Evolutionary conservation across 805 yeast genomes (phyloP).

Genomic region (Saccharomycopsis vini): DNA sequence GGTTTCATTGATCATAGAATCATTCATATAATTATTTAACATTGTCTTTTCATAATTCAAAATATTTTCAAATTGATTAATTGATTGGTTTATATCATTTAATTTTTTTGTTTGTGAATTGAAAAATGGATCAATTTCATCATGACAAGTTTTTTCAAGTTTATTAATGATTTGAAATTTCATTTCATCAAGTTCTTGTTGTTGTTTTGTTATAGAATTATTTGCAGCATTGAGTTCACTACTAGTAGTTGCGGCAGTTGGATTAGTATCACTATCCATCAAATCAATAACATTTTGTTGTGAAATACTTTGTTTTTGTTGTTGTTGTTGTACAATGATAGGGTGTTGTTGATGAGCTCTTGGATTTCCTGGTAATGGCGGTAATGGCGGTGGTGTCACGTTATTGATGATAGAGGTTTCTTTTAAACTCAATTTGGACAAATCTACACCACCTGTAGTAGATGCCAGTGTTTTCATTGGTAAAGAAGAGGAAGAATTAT

Average conservation of each 20-base stretch:
- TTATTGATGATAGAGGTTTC: too few relatives aligned
- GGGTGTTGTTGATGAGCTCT: too few relatives aligned
- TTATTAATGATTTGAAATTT: constrained; percentile 19
- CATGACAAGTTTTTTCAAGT: constrained; percentile 22
- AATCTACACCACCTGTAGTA: too few relatives aligned
- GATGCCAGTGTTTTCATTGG: too few relatives aligned
- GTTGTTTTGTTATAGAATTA: constrained; percentile 8
- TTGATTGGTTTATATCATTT: constrained; percentile 19
- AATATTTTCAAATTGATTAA: constrained; percentile 30
- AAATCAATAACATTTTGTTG: constrained; percentile 6
- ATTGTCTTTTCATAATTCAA: constrained; percentile 28
- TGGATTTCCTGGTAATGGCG: too few relatives aligned
- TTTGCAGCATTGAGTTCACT: constrained; percentile 12
- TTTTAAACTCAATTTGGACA: too few relatives aligned
- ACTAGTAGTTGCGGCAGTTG: too few relatives aligned
- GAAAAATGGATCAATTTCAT: constrained; percentile 21
- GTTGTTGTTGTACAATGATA: too few relatives aligned
- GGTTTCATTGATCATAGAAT: constrained; percentile 25
- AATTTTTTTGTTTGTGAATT: constrained; percentile 7
- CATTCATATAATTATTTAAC: constrained; percentile 23
- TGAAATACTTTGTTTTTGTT: too few relatives aligned
- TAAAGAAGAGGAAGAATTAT: too few relatives aligned
- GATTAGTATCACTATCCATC: constrained; percentile 6
- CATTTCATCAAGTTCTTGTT: not conserved
- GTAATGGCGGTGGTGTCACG: too few relatives aligned